These are phyloP conservation scores for Rhizopus delemar DNA, from an alignment of 371 early-diverging fungal species.

Conservation along the genomic window DNA sequence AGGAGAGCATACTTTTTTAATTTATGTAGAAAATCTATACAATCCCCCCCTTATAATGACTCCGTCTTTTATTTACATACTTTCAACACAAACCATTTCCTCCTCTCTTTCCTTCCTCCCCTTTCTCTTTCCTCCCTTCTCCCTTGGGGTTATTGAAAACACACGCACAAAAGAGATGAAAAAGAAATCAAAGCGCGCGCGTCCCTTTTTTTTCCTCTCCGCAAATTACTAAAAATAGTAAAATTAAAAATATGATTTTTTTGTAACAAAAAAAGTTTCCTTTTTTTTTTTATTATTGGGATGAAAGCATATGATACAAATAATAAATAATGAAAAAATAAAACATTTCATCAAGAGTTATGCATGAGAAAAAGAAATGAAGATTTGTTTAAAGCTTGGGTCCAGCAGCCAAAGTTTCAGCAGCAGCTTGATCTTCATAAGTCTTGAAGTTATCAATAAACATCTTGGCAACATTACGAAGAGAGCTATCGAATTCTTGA, in stretches of 20 bases:
- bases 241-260: neutral
- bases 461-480: slow-evolving; percentile 76
- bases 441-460: slow-evolving; percentile 90
- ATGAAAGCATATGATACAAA: slow-evolving; percentile 4
- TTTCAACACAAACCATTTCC: neutral
- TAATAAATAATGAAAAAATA: neutral
- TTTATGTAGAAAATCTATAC: too few relatives aligned
- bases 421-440: slow-evolving; percentile 79
- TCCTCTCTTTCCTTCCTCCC: neutral
- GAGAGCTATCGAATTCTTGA: slow-evolving; percentile 65
- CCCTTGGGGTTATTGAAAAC: neutral
- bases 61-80: too few relatives aligned
- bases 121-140: neutral
- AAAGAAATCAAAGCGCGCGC: neutral
- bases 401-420: slow-evolving; percentile 78
- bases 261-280: neutral
- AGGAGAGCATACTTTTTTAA: too few relatives aligned
- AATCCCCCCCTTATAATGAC: too few relatives aligned
- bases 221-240: neutral
- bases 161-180: too few relatives aligned
- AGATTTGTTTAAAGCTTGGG: slow-evolving; percentile 50
- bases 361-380: neutral
- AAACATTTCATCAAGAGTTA: neutral
- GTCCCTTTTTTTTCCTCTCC: neutral
- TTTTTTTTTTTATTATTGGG: slow-evolving; percentile 4